A percentile compares a stretch with the other conserved stretches of the same genome.
Evolutionary conservation across 2,329 filamentous ascomycete species (phyloP).

Genomic region (Tolypocladium inflatum): DNA sequence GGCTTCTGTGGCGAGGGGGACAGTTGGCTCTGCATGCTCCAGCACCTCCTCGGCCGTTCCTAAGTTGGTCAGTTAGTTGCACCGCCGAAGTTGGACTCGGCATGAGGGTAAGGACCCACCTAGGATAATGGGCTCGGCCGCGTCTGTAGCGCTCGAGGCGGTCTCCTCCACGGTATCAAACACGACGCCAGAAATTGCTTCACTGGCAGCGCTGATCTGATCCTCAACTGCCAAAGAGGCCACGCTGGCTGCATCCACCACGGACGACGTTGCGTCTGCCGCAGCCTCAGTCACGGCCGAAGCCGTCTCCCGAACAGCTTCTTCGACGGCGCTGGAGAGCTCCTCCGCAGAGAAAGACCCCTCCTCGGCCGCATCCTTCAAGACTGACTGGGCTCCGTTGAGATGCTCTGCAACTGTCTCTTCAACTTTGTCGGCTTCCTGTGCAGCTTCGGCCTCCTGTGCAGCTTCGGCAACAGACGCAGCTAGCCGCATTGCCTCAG

Average conservation of each 20-base stretch:
- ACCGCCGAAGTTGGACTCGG: no score
- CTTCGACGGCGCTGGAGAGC: neutral
- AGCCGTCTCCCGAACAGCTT: constrained; percentile 12
- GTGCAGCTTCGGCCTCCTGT: neutral
- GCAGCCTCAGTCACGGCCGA: constrained; percentile 12
- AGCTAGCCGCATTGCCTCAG: constrained; percentile 50
- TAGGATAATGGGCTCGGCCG: neutral
- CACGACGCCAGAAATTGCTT: neutral
- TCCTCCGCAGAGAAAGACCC: neutral
- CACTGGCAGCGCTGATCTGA: neutral
- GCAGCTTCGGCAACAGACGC: constrained; percentile 26
- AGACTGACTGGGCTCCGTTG: constrained; percentile 8
- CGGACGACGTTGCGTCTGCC: constrained; percentile 2
- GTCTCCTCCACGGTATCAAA: neutral
- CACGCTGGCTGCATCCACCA: constrained; percentile 3
- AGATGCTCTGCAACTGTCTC: constrained; percentile 8
- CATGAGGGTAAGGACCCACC: neutral
- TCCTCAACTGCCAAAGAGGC: neutral
- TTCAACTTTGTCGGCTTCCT: constrained; percentile 14
- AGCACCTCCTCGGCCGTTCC: neutral
- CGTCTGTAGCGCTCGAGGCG: neutral
- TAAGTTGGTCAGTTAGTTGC: neutral
- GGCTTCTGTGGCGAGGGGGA: neutral
- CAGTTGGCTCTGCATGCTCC: neutral
- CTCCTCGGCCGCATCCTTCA: neutral